These are phyloP conservation scores for Thielaviopsis ethacetica DNA, from an alignment of 2,329 filamentous ascomycete genomes.

Conservation along the genomic window DNA sequence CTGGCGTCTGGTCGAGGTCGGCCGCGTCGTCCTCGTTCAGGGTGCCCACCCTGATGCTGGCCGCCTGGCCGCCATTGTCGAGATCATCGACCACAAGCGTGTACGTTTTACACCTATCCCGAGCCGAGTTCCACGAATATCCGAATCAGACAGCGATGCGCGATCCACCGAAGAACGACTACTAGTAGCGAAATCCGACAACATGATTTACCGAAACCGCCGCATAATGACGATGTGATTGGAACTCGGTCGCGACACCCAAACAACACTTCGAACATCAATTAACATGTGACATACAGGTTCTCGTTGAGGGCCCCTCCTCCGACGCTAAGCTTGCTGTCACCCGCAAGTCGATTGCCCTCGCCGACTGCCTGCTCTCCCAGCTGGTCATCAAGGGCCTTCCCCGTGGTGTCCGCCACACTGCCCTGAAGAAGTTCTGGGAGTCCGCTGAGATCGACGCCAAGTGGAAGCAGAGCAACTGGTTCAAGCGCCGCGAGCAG, in stretches of 20 bases:
- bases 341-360: constrained; percentile 70
- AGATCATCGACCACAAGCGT: constrained; percentile 99
- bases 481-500: constrained; percentile 85
- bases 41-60: constrained; percentile 60
- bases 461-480: constrained; percentile 84
- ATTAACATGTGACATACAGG: constrained; percentile 35
- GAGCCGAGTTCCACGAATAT: constrained; percentile 8
- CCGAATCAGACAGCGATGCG: background rate
- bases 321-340: constrained; percentile 63
- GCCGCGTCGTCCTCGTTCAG: constrained; percentile 89
- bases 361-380: constrained; percentile 76
- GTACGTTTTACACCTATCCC: constrained; percentile 45
- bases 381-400: constrained; percentile 75
- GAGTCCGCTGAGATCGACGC: constrained; percentile 78
- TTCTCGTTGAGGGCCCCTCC: constrained; percentile 89
- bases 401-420: constrained; percentile 68
- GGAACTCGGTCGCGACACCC: background rate
- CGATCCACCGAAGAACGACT: background rate
- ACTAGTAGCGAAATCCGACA: background rate
- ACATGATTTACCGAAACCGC: background rate
- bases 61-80: constrained; percentile 84
- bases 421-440: constrained; percentile 75
- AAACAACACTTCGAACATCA: background rate
- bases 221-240: background rate
- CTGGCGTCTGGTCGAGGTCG: constrained; percentile 97